Conservation (phyloP, 2,329 filamentous ascomycete species). For the Thielaviopsis musarum region DNA sequence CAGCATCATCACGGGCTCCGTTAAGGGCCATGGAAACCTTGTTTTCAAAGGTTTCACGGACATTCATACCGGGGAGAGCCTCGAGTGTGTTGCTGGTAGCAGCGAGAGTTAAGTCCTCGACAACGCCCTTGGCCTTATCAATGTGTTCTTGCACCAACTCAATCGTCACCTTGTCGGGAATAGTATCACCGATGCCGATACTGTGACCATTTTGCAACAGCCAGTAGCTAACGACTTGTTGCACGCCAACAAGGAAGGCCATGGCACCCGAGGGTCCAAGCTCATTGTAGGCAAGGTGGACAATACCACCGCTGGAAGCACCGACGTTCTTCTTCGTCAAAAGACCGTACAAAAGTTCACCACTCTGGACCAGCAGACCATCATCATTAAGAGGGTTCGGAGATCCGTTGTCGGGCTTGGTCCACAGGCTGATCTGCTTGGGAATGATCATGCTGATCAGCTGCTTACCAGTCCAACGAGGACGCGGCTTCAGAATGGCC, state of each 20-base stretch:
- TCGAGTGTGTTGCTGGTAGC: slow-evolving; percentile 82
- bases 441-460: slow-evolving; percentile 89
- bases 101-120: slow-evolving; percentile 54
- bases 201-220: slow-evolving; percentile 90
- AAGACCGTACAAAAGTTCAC: slow-evolving; percentile 78
- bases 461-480: slow-evolving; percentile 96
- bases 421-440: slow-evolving; percentile 63
- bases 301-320: slow-evolving; percentile 74
- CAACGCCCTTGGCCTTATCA: slow-evolving; percentile 62
- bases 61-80: slow-evolving; percentile 92
- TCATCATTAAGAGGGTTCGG: slow-evolving; percentile 54
- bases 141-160: slow-evolving; percentile 71
- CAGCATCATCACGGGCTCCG: slow-evolving; percentile 88
- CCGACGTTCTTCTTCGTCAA: slow-evolving; percentile 90
- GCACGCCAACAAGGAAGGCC: slow-evolving; percentile 88
- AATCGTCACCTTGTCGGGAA: slow-evolving; percentile 76
- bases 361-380: slow-evolving; percentile 67
- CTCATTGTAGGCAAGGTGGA: slow-evolving; percentile 94
- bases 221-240: slow-evolving; percentile 95
- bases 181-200: slow-evolving; percentile 96
- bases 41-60: slow-evolving; percentile 95
- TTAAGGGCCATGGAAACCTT: slow-evolving; percentile 91
- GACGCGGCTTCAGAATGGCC: slow-evolving; percentile 82
- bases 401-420: slow-evolving; percentile 42
- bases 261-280: slow-evolving; percentile 73